Evolutionary conservation across 176 grass and related monocot species (phyloP).

Genomic region (Carex parvula): DNA sequence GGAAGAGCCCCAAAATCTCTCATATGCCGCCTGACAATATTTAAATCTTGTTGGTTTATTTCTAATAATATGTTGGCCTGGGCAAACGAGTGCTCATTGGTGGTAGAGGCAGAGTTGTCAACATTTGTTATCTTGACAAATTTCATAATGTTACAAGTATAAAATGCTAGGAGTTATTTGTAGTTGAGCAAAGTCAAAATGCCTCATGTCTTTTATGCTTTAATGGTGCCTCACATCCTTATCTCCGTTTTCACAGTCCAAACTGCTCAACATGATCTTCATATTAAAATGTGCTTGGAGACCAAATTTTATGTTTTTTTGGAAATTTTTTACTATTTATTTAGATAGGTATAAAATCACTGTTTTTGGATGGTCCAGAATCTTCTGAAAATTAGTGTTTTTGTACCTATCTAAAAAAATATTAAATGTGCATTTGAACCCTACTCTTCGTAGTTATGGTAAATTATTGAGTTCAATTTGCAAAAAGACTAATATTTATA

Average conservation of each 20-base stretch:
- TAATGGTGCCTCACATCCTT: no score
- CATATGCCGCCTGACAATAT: neutral
- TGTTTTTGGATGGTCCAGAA: no score
- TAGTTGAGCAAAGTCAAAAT: neutral
- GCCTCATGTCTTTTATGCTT: no score
- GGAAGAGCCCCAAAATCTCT: neutral
- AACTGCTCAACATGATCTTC: no score
- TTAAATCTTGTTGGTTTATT: neutral
- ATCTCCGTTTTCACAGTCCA: no score
- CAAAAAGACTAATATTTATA: neutral
- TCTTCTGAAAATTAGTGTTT: no score
- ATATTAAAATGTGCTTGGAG: no score
- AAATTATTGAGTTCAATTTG: slow-evolving; percentile 7
- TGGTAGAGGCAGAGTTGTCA: neutral
- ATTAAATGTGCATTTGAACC: no score
- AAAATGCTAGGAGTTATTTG: neutral
- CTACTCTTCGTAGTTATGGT: neutral
- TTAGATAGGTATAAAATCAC: no score
- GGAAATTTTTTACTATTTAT: no score
- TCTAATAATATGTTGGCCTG: neutral
- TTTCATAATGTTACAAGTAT: neutral
- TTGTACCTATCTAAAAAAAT: no score
- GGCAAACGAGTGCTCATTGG: neutral
- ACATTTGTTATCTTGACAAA: neutral
- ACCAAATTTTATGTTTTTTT: no score